Base-by-base conservation (phyloP, 2,329 filamentous ascomycete genomes). In the Neophaeococcomyces mojaviensis region DNA sequence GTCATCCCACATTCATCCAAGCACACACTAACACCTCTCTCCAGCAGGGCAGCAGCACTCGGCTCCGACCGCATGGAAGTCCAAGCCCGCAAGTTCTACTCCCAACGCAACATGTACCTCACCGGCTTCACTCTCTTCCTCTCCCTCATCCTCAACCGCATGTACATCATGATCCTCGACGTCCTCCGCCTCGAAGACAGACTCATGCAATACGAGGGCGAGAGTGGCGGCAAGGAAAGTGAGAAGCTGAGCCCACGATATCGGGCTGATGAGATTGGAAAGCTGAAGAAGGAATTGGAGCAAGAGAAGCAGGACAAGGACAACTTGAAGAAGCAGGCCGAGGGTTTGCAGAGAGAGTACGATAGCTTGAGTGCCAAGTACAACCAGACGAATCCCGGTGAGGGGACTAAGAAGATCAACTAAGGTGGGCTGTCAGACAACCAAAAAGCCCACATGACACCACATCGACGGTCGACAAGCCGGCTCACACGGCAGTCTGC, bases 41-140 rank as follows among this genome's bases (percentile, higher is more conserved):
- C 24, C 34, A 56, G 55, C 30, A 80, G 84, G 62, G 73, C 76
- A 47, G 79, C 82, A 42, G 81, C 89, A 49, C 81, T 96, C 60
- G 90, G 92, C 54, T 84, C 87, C 64, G 92, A 97, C 66, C 90
- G 92, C 55, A 88, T 94, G 79, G 92, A 98, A 72, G 90, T 97
- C 43, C 92, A 98, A 70, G 90, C 92, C 55, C 88, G 92, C 78
- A 98, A 98, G 73, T 98, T 98, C 77, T 98, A 98, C 79, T 95
- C 89, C 52, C 90, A 98, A 75, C 89, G 92, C 69, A 98, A 98
- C 81, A 98, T 98, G 92, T 98, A 98, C 73, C 88, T 98, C 52
- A 97, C 92, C 69, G 92, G 92, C 59, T 98, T 98, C 77, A 98
- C 92, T 4, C 84, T 98, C 54, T 97, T 98, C 81, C 84, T 98